A percentile compares a stretch with the other conserved stretches of the same genome.
Evolutionary conservation across 2,329 filamentous ascomycete species (phyloP).

Genomic region (Chaetomiaceae sp.): DNA sequence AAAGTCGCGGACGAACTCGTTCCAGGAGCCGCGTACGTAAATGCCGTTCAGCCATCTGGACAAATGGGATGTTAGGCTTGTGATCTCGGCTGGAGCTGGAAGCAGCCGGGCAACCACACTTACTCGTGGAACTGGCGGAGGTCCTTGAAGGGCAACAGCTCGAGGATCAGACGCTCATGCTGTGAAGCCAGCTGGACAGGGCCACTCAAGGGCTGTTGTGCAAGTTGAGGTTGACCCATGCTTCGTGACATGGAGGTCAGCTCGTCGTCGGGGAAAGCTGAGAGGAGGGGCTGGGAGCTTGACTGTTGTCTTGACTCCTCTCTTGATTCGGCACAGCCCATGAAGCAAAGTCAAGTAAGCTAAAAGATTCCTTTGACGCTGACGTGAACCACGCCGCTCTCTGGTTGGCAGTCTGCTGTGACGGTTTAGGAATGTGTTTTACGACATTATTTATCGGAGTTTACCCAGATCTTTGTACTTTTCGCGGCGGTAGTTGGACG

Average conservation of each 20-base stretch:
- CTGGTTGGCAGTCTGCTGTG: too few relatives aligned
- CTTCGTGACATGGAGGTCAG: neutral
- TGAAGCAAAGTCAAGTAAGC: neutral
- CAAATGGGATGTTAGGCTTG: neutral
- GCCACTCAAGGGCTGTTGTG: neutral
- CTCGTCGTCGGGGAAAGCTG: neutral
- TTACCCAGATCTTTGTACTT: too few relatives aligned
- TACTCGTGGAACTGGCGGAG: slow-evolving; percentile 31
- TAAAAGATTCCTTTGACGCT: too few relatives aligned
- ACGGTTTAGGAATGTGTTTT: too few relatives aligned
- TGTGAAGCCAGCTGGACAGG: slow-evolving; percentile 27
- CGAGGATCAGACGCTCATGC: slow-evolving; percentile 38
- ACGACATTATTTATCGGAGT: too few relatives aligned
- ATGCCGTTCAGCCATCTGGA: slow-evolving; percentile 32
- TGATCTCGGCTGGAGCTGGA: neutral
- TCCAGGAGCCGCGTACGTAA: slow-evolving; percentile 35
- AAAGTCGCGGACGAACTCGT: slow-evolving; percentile 36
- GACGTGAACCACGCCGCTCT: too few relatives aligned
- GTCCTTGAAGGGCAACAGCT: slow-evolving; percentile 38
- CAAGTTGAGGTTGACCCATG: slow-evolving; percentile 17
- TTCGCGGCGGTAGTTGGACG: too few relatives aligned
- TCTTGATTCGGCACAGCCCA: slow-evolving; percentile 17
- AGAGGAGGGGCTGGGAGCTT: slow-evolving; percentile 4
- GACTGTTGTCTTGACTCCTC: slow-evolving; percentile 3
- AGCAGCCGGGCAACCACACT: neutral